Evolutionary conservation across 768 basidiomycete species (phyloP).

Genomic region (Leccinum subgranulosum): DNA sequence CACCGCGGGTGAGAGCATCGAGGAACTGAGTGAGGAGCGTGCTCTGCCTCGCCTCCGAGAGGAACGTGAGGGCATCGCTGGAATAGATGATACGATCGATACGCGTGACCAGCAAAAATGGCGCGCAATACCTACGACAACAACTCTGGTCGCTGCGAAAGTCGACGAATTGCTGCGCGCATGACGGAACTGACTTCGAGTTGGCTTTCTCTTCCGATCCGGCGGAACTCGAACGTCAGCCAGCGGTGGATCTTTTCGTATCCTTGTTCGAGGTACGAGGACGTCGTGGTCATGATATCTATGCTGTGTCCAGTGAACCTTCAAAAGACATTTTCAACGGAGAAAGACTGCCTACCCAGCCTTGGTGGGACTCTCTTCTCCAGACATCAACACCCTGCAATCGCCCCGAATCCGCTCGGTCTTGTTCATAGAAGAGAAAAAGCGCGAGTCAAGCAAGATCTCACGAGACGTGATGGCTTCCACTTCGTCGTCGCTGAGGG

Average conservation of each 20-base stretch:
- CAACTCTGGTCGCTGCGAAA: constrained; percentile 77
- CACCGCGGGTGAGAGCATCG: constrained; percentile 84
- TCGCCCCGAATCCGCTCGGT: constrained; percentile 79
- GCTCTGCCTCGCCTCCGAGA: constrained; percentile 80
- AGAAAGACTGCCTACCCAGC: constrained; percentile 55
- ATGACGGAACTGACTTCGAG: constrained; percentile 65
- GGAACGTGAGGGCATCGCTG: constrained; percentile 71
- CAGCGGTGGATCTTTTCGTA: constrained; percentile 88
- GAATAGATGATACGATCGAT: not conserved
- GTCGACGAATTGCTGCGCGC: constrained; percentile 67
- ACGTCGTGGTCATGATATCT: constrained; percentile 86
- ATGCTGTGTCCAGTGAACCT: constrained; percentile 44
- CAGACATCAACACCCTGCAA: constrained; percentile 83
- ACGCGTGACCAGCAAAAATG: not conserved
- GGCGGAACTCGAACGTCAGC: constrained; percentile 81
- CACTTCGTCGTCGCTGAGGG: constrained; percentile 68
- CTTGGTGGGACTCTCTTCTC: constrained; percentile 74
- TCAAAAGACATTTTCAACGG: not conserved
- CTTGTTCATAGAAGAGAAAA: constrained; percentile 88
- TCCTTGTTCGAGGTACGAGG: constrained; percentile 79
- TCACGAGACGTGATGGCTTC: constrained; percentile 77
- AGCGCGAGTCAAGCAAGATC: constrained; percentile 63
- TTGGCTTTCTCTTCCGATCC: constrained; percentile 69
- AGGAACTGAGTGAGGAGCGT: constrained; percentile 82
- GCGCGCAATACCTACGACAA: constrained; percentile 37